A percentile compares a stretch with the other conserved stretches of the same genome.
Evolutionary conservation across 2,329 filamentous ascomycete species (phyloP).

Genomic region (Chlorencoelia australis): DNA sequence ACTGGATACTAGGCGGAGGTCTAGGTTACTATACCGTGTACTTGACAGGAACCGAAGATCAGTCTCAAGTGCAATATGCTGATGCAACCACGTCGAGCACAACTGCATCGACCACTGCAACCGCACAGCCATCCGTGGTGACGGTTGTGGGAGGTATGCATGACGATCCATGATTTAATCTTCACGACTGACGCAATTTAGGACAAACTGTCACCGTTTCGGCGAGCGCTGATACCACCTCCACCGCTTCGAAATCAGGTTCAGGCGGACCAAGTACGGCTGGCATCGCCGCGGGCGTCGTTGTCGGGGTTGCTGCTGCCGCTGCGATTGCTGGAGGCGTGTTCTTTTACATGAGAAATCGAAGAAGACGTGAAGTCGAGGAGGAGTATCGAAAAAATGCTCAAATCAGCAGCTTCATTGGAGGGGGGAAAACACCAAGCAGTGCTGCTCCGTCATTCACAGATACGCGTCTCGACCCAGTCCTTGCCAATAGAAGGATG

Average conservation of each 20-base stretch:
- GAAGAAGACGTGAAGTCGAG: constrained; percentile 67
- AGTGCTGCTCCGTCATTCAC: constrained; percentile 52
- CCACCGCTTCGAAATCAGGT: constrained; percentile 4
- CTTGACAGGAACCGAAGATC: constrained; percentile 16
- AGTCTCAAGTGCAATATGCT: constrained; percentile 12
- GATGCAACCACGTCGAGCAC: constrained; percentile 8
- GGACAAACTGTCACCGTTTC: constrained; percentile 25
- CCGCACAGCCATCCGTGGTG: constrained; percentile 19
- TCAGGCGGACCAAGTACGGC: constrained; percentile 38
- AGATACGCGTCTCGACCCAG: constrained; percentile 78
- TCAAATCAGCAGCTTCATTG: constrained; percentile 68
- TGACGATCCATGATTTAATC: background rate
- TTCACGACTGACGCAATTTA: background rate
- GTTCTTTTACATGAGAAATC: constrained; percentile 67
- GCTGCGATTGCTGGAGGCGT: constrained; percentile 55
- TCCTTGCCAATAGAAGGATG: constrained; percentile 66
- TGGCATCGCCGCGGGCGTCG: constrained; percentile 78
- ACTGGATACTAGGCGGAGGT: constrained; percentile 22
- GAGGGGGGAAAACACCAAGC: constrained; percentile 52
- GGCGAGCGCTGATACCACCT: constrained; percentile 12
- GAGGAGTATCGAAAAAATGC: constrained; percentile 77
- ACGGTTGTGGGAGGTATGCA: constrained; percentile 15
- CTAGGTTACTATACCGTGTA: constrained; percentile 19
- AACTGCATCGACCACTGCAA: constrained; percentile 4
- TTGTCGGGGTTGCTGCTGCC: constrained; percentile 68